These are phyloP conservation scores for Nemania bipapillata DNA, from an alignment of 2,329 filamentous ascomycete genomes.

Conservation along the genomic window DNA sequence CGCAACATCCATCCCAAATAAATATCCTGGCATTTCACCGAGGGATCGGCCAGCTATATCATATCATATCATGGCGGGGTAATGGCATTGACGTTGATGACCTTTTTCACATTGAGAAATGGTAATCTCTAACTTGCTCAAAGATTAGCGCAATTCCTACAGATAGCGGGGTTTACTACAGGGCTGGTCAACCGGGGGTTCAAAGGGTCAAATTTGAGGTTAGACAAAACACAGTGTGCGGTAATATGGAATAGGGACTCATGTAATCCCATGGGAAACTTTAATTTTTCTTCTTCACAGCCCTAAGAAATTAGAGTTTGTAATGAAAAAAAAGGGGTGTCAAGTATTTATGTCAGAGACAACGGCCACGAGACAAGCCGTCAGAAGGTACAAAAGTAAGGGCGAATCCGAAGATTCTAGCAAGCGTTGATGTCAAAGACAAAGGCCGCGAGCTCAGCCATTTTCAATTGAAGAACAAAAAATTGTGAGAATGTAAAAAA, in stretches of 20 bases:
- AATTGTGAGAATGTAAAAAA: slow-evolving; percentile 6
- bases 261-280: background rate
- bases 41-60: background rate
- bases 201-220: background rate
- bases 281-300: slow-evolving; percentile 23
- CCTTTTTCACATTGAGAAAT: background rate
- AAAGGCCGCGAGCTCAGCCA: slow-evolving; percentile 23
- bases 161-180: no score
- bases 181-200: no score
- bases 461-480: slow-evolving; percentile 12
- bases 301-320: slow-evolving; percentile 26
- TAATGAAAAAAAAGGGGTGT: slow-evolving; percentile 30
- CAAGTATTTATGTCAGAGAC: slow-evolving; percentile 31
- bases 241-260: background rate
- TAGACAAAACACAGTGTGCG: background rate
- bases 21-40: background rate
- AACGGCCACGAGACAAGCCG: slow-evolving; percentile 25
- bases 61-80: background rate
- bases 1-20: background rate
- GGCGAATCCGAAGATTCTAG: slow-evolving; percentile 28
- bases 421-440: slow-evolving; percentile 24
- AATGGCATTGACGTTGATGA: background rate
- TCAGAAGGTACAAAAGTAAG: slow-evolving; percentile 12
- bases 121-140: no score
- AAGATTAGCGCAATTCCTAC: background rate